A percentile compares a stretch with the other conserved stretches of the same genome.
Conservation (phyloP, 164 flowering plant genomes). For the Santalum album region DNA sequence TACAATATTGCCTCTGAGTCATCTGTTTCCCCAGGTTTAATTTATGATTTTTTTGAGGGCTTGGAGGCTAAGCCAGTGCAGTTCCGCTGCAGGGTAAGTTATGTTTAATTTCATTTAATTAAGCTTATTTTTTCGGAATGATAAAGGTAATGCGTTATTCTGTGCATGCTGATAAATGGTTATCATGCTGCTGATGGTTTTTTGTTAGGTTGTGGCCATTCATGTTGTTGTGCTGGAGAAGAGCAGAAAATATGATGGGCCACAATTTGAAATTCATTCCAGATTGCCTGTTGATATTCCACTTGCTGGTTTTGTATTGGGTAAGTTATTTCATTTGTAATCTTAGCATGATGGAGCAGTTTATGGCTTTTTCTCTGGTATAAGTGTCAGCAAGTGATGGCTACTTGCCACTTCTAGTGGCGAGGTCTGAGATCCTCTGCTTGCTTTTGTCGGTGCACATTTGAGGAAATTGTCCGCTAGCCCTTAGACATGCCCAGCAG, state of each 20-base stretch:
- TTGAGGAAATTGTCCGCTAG: no score
- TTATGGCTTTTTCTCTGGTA: not conserved
- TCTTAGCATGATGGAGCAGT: not conserved
- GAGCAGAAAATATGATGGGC: conserved; percentile 7
- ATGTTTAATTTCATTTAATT: not conserved
- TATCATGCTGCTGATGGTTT: not conserved
- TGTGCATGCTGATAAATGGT: not conserved
- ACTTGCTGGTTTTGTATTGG: conserved; percentile 69
- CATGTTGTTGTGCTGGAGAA: conserved; percentile 45
- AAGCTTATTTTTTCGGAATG: not conserved
- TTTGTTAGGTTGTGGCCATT: conserved; percentile 55
- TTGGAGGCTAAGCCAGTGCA: conserved; percentile 21
- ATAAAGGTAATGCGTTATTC: conserved; percentile 1
- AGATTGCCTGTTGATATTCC: conserved; percentile 31
- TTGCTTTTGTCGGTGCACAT: no score
- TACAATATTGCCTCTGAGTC: conserved; percentile 9
- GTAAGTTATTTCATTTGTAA: conserved; percentile 21
- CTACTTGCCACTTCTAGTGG: no score
- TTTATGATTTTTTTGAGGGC: conserved; percentile 31
- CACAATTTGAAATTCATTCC: conserved; percentile 7
- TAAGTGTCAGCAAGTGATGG: not conserved
- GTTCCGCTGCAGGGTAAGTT: conserved; percentile 55
- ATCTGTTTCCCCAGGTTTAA: conserved; percentile 25
- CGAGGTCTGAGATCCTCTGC: no score
- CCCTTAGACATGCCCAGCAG: no score